Percentiles rank a stretch among this genome's conserved stretches.
phyloP scores from a whole-genome alignment of 192 early-diverging fungal species.

The Tieghemiomyces parasiticus region DNA sequence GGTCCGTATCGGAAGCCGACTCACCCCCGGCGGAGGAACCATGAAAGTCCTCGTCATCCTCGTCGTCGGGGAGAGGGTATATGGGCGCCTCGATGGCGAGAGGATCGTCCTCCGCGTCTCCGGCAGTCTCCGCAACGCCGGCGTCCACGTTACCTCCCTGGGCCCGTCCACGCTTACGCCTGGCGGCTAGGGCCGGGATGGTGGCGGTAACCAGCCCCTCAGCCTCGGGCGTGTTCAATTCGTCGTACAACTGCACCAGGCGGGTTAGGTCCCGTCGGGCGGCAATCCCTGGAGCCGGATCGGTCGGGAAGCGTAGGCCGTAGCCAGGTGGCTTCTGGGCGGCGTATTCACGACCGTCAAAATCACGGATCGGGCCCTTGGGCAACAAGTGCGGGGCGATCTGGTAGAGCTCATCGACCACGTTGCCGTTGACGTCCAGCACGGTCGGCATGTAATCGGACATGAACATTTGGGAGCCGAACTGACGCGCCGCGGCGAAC shows the following conservation, averaged over 20 bases:
- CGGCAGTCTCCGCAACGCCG: not conserved
- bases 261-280: conserved; percentile 33
- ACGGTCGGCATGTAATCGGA: conserved; percentile 57
- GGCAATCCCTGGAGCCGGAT: conserved; percentile 24
- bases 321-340: conserved; percentile 37
- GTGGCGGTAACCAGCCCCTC: conserved; percentile 15
- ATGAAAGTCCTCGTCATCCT: conserved; percentile 42
- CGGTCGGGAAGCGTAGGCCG: conserved; percentile 38
- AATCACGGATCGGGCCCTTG: conserved; percentile 41
- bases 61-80: conserved; percentile 37
- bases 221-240: conserved; percentile 30
- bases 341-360: conserved; percentile 49
- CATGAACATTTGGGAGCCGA: conserved; percentile 64
- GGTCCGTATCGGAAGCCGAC: conserved; percentile 15
- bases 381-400: conserved; percentile 50
- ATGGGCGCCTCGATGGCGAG: conserved; percentile 24
- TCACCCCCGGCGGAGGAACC: conserved; percentile 17
- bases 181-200: not conserved
- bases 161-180: not conserved
- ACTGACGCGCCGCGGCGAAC: conserved; percentile 26
- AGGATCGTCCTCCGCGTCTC: conserved; percentile 13
- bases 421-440: conserved; percentile 42
- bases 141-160: not conserved
- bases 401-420: conserved; percentile 57
- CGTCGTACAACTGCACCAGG: conserved; percentile 25